Conservation (phyloP, 306 rosid species). For the Datisca glomerata region DNA sequence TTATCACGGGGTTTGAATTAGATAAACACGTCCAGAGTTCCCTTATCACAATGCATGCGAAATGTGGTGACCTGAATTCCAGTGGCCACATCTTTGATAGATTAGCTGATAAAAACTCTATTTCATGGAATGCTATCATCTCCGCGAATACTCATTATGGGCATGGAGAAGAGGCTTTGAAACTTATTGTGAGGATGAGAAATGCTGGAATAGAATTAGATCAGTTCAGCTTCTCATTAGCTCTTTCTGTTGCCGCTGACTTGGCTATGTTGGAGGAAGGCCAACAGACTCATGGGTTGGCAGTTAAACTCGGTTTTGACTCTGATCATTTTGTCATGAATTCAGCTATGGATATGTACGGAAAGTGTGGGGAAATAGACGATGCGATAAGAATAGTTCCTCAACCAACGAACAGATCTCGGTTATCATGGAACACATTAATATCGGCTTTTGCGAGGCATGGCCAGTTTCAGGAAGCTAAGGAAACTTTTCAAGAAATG, state of each 20-base stretch:
- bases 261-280: slow-evolving; percentile 85
- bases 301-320: slow-evolving; percentile 61
- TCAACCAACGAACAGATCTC: slow-evolving; percentile 35
- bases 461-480: slow-evolving; percentile 57
- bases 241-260: slow-evolving; percentile 62
- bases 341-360: slow-evolving; percentile 93
- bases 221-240: slow-evolving; percentile 70
- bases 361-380: slow-evolving; percentile 80
- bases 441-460: slow-evolving; percentile 80
- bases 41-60: slow-evolving; percentile 76
- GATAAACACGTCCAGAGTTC: slow-evolving; percentile 68
- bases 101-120: slow-evolving; percentile 40
- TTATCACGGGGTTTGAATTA: slow-evolving; percentile 53
- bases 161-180: slow-evolving; percentile 68
- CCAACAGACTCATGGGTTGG: slow-evolving; percentile 65
- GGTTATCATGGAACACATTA: slow-evolving; percentile 77
- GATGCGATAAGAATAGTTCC: slow-evolving; percentile 59
- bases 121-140: slow-evolving; percentile 75
- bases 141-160: slow-evolving; percentile 71
- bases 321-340: slow-evolving; percentile 53
- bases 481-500: slow-evolving; percentile 69
- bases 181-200: slow-evolving; percentile 49
- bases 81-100: slow-evolving; percentile 45
- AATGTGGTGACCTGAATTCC: slow-evolving; percentile 59
- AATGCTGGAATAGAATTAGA: slow-evolving; percentile 42